Percentiles rank a stretch among this genome's conserved stretches.
Conservation (phyloP, 2,329 filamentous ascomycete species). For the Anthostomella pinea region DNA sequence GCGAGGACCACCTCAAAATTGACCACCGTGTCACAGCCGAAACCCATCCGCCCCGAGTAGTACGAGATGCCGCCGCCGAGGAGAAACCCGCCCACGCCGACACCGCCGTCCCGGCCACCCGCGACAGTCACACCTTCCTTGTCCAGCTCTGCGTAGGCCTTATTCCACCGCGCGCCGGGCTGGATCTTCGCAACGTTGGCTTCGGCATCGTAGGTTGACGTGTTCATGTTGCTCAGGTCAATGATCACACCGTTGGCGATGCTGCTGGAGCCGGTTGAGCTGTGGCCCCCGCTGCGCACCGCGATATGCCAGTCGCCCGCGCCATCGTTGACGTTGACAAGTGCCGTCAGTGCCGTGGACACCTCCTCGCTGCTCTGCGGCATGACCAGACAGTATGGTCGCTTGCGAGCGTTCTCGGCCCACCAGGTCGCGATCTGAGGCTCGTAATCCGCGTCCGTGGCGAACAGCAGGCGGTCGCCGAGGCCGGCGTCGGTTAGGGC, state of each 20-base stretch:
- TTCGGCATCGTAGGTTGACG: slow-evolving; percentile 29
- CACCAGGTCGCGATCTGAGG: slow-evolving; percentile 24
- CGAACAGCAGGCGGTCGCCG: slow-evolving; percentile 19
- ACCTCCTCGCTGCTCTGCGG: slow-evolving; percentile 22
- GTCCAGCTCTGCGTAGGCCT: slow-evolving; percentile 26
- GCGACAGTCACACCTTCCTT: slow-evolving; percentile 22
- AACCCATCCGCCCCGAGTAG: slow-evolving; percentile 30
- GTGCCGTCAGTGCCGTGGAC: slow-evolving; percentile 16
- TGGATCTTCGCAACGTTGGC: slow-evolving; percentile 34
- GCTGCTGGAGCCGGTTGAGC: slow-evolving; percentile 41
- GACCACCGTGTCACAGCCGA: slow-evolving; percentile 38
- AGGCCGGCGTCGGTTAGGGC: slow-evolving; percentile 22
- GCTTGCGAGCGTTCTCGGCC: slow-evolving; percentile 19
- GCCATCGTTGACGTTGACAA: slow-evolving; percentile 17
- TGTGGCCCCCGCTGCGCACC: slow-evolving; percentile 49
- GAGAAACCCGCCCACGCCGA: slow-evolving; percentile 33
- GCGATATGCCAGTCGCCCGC: slow-evolving; percentile 39
- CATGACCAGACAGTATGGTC: slow-evolving; percentile 24
- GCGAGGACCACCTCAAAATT: slow-evolving; percentile 44
- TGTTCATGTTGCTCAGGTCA: slow-evolving; percentile 39
- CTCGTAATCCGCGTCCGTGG: slow-evolving; percentile 20
- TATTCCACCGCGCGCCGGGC: slow-evolving; percentile 26
- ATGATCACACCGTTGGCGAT: slow-evolving; percentile 43
- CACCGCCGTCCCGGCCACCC: slow-evolving; percentile 28
- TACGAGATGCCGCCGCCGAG: slow-evolving; percentile 27